These are phyloP conservation scores for Helicocarpus griseus DNA, from an alignment of 2,329 filamentous ascomycete species.

Conservation along the genomic window DNA sequence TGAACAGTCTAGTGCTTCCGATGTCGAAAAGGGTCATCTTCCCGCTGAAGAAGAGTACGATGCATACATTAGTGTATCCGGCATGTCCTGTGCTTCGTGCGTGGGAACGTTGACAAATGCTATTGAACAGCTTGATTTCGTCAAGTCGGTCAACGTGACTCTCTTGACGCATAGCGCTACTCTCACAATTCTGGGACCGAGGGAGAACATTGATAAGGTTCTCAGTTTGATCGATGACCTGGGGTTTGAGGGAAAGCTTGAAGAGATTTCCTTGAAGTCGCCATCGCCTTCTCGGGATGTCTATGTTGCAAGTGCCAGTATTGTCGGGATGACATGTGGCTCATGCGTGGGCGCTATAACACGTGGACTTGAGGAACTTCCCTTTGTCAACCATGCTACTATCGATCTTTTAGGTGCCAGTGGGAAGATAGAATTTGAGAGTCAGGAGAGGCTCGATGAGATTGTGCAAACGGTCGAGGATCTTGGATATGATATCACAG, in stretches of 20 bases:
- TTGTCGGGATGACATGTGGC: slow-evolving; percentile 50
- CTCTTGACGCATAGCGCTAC: slow-evolving; percentile 58
- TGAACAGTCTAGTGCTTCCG: not conserved
- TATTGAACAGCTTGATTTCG: slow-evolving; percentile 48
- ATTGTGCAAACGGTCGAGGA: slow-evolving; percentile 44
- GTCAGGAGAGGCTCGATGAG: slow-evolving; percentile 34
- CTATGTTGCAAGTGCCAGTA: slow-evolving; percentile 38
- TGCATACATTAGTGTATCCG: slow-evolving; percentile 45
- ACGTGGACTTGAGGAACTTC: slow-evolving; percentile 34
- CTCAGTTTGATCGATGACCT: slow-evolving; percentile 41
- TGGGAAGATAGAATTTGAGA: slow-evolving; percentile 39
- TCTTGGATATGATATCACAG: slow-evolving; percentile 55
- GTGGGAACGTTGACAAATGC: slow-evolving; percentile 52
- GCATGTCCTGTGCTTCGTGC: slow-evolving; percentile 67
- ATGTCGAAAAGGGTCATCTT: slow-evolving; percentile 8
- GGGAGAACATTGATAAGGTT: slow-evolving; percentile 37
- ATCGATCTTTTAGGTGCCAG: slow-evolving; percentile 45
- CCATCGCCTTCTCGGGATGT: slow-evolving; percentile 2
- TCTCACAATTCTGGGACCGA: slow-evolving; percentile 45
- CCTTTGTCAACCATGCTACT: slow-evolving; percentile 39
- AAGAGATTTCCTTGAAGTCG: slow-evolving; percentile 22
- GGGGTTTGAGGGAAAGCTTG: slow-evolving; percentile 38
- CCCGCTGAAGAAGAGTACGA: slow-evolving; percentile 13
- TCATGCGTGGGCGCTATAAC: slow-evolving; percentile 44
- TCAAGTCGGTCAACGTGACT: slow-evolving; percentile 52